These are phyloP conservation scores for Harringtonia aguacate DNA, from an alignment of 2,329 filamentous ascomycete species.

Conservation along the genomic window DNA sequence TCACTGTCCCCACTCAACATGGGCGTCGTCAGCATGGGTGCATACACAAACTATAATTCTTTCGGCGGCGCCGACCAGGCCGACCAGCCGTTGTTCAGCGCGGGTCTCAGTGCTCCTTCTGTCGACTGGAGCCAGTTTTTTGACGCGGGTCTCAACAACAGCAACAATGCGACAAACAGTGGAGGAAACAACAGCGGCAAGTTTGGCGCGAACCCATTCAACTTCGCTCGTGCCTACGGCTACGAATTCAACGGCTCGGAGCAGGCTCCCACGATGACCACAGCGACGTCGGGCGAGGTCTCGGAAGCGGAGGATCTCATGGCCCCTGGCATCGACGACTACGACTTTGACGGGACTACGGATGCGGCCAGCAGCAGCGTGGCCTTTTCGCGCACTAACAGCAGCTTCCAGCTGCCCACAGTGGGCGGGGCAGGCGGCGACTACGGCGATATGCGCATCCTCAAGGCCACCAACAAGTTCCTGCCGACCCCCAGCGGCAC, in stretches of 20 bases:
- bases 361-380: slow-evolving; percentile 23
- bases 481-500: slow-evolving; percentile 27
- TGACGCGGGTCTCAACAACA: slow-evolving; percentile 31
- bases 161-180: slow-evolving; percentile 32
- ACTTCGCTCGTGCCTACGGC: slow-evolving; percentile 42
- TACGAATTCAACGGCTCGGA: slow-evolving; percentile 46
- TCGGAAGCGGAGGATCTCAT: slow-evolving; percentile 54
- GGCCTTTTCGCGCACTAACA: slow-evolving; percentile 38
- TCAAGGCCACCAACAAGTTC: slow-evolving; percentile 35
- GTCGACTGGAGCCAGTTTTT: slow-evolving; percentile 45
- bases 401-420: slow-evolving; percentile 32
- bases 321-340: slow-evolving; percentile 28
- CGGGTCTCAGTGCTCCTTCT: slow-evolving; percentile 45
- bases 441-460: slow-evolving; percentile 43
- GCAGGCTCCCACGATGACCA: slow-evolving; percentile 42
- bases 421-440: slow-evolving; percentile 31
- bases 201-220: slow-evolving; percentile 41
- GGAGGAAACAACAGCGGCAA: slow-evolving; percentile 33
- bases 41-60: slow-evolving; percentile 29
- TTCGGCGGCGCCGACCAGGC: slow-evolving; percentile 43
- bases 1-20: slow-evolving; percentile 49
- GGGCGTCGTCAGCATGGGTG: slow-evolving; percentile 40
- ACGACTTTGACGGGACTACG: slow-evolving; percentile 16
- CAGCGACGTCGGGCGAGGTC: slow-evolving; percentile 55
- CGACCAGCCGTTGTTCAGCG: slow-evolving; percentile 51